Conservation (phyloP, 768 basidiomycete genomes). For the Pleurotus salmoneostramineus region DNA sequence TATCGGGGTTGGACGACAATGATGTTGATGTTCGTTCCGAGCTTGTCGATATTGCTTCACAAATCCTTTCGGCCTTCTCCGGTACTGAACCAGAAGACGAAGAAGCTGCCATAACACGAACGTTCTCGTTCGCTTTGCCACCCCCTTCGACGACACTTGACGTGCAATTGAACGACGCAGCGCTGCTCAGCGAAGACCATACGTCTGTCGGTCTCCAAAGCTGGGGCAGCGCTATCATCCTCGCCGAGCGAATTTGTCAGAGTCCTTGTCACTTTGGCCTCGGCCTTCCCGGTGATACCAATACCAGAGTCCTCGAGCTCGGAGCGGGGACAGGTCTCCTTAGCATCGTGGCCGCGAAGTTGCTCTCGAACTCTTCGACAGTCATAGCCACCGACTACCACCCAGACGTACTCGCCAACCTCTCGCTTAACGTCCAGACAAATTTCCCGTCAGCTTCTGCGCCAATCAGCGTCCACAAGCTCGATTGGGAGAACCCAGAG, state of each 20-base stretch:
- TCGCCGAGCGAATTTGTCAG: constrained; percentile 59
- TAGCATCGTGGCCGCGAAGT: constrained; percentile 61
- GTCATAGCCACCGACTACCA: constrained; percentile 80
- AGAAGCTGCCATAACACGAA: constrained; percentile 41
- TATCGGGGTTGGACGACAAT: constrained; percentile 18
- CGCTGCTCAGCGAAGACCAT: constrained; percentile 60
- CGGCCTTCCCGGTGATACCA: constrained; percentile 2
- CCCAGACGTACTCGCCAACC: constrained; percentile 68
- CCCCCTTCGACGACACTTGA: constrained; percentile 21
- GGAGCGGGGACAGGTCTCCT: constrained; percentile 83
- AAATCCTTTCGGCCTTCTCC: constrained; percentile 51
- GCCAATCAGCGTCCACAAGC: constrained; percentile 38
- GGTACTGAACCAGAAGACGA: constrained; percentile 35
- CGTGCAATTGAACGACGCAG: constrained; percentile 68
- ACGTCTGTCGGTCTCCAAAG: constrained; percentile 82
- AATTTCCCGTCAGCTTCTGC: constrained; percentile 34
- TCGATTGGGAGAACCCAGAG: constrained; percentile 64
- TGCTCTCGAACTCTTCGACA: constrained; percentile 25
- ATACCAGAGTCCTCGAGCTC: constrained; percentile 61
- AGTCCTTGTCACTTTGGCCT: constrained; percentile 38
- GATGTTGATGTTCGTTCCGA: constrained; percentile 36
- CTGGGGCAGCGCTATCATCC: constrained; percentile 76
- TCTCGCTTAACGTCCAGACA: constrained; percentile 50
- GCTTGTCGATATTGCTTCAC: constrained; percentile 54
- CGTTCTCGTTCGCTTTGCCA: constrained; percentile 42